Percentiles rank a stretch among this genome's conserved stretches.
Conservation (phyloP, 2,329 filamentous ascomycete genomes). For the Diaporthe sp. region DNA sequence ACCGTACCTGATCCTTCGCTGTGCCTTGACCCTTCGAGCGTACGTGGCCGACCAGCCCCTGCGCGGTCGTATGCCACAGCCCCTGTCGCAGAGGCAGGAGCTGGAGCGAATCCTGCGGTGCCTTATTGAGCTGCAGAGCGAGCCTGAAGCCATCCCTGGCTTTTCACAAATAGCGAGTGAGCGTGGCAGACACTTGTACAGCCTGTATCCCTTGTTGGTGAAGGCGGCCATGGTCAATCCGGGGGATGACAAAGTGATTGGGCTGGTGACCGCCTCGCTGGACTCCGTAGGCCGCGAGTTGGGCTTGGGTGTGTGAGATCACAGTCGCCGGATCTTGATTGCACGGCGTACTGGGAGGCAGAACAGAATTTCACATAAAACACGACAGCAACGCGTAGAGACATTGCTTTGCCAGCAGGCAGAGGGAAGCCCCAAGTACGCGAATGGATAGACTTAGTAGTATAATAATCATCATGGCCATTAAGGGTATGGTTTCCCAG, state of each 20-base stretch:
- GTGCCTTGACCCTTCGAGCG: constrained; percentile 81
- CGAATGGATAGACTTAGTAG: not conserved
- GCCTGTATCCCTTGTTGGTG: constrained; percentile 82
- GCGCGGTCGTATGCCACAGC: constrained; percentile 88
- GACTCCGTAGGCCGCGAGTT: constrained; percentile 71
- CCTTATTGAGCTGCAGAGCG: constrained; percentile 75
- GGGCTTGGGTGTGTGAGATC: constrained; percentile 45
- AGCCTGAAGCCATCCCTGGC: constrained; percentile 75
- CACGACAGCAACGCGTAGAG: not conserved
- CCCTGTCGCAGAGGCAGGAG: constrained; percentile 82
- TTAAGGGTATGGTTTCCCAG: not conserved
- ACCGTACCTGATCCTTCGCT: constrained; percentile 84
- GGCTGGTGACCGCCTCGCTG: constrained; percentile 68
- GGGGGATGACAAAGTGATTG: constrained; percentile 70
- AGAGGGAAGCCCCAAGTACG: too few relatives aligned
- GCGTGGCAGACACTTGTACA: constrained; percentile 74
- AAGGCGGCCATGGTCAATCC: constrained; percentile 66
- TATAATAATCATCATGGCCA: not conserved
- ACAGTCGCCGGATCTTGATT: not conserved
- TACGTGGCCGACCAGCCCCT: constrained; percentile 94
- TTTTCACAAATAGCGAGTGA: constrained; percentile 63
- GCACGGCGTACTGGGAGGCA: not conserved
- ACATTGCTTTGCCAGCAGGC: not conserved
- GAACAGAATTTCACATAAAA: not conserved
- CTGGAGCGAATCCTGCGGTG: constrained; percentile 76